Evolutionary conservation across 2,329 filamentous ascomycete species (phyloP).

Genomic region (Colletotrichum coccodes): DNA sequence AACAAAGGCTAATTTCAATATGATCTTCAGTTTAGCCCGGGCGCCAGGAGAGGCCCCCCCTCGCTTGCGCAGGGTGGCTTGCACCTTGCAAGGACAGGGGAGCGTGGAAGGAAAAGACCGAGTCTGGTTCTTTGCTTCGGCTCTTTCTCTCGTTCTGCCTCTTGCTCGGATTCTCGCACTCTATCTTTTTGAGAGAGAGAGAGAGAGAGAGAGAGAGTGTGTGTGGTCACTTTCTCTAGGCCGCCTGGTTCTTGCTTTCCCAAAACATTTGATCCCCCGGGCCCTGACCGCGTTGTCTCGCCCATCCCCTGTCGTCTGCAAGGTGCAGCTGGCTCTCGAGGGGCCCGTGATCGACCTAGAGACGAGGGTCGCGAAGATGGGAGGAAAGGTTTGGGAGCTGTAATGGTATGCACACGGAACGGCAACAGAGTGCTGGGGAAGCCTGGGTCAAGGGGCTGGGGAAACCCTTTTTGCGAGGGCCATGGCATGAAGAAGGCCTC

Average conservation of each 20-base stretch:
- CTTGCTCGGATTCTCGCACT: constrained; percentile 11
- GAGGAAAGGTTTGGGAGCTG: constrained; percentile 22
- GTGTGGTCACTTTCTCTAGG: not conserved
- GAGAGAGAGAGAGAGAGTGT: not conserved
- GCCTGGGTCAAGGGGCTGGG: constrained; percentile 14
- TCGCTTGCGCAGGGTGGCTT: constrained; percentile 35
- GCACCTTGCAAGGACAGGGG: constrained; percentile 27
- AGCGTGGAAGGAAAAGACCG: not conserved
- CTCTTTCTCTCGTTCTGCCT: constrained; percentile 12
- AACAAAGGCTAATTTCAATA: constrained; percentile 35
- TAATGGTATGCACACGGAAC: constrained; percentile 29
- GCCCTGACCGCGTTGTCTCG: constrained; percentile 27
- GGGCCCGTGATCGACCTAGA: constrained; percentile 35
- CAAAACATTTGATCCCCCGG: constrained; percentile 28
- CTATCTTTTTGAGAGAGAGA: not conserved
- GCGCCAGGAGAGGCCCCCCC: constrained; percentile 33
- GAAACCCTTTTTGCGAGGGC: not conserved
- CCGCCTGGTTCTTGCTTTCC: constrained; percentile 26
- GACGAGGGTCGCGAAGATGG: constrained; percentile 24
- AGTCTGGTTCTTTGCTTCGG: constrained; percentile 2
- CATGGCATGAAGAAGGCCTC: constrained; percentile 30
- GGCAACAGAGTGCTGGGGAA: constrained; percentile 26
- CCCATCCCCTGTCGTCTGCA: constrained; percentile 24
- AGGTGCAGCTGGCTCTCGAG: constrained; percentile 27
- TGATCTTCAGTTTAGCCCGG: constrained; percentile 33